Evolutionary conservation across 2,329 filamentous ascomycete genomes (phyloP).

Genomic region (Venturia pyrina): DNA sequence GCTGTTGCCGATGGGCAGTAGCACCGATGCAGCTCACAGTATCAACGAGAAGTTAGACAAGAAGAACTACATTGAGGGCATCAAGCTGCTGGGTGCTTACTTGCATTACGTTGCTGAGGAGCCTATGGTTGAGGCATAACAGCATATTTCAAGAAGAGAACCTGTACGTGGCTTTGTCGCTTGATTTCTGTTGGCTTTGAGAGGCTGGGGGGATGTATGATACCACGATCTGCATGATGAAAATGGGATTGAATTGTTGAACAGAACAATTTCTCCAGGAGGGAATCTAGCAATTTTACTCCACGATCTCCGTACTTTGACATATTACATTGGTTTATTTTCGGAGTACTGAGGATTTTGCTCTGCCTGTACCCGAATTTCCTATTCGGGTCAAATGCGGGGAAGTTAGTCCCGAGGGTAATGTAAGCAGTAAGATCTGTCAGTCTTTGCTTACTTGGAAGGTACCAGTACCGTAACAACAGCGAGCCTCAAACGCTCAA

Average conservation of each 20-base stretch:
- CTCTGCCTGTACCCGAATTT: not conserved
- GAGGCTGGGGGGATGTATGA: not conserved
- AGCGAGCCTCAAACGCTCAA: not conserved
- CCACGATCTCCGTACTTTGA: too few species aligned
- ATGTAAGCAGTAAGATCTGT: not conserved
- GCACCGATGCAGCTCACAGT: slow-evolving; percentile 90
- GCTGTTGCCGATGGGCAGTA: slow-evolving; percentile 91
- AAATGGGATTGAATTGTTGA: not conserved
- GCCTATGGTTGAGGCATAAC: slow-evolving; percentile 37
- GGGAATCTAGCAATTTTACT: not conserved
- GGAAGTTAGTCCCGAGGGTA: not conserved
- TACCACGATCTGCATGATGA: not conserved
- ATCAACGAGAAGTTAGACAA: slow-evolving; percentile 98
- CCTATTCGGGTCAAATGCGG: not conserved
- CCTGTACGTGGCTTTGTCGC: not conserved
- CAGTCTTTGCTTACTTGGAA: not conserved
- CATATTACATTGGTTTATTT: too few species aligned
- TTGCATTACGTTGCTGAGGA: slow-evolving; percentile 94
- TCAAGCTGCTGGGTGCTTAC: slow-evolving; percentile 89
- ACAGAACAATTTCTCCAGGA: not conserved
- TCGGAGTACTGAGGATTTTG: not conserved
- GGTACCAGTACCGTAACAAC: not conserved
- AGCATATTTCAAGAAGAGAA: not conserved
- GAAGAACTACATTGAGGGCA: slow-evolving; percentile 96
- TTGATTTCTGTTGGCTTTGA: not conserved